phyloP scores from a whole-genome alignment of 2,329 filamentous ascomycete genomes.

The Gyromitra esculenta region DNA sequence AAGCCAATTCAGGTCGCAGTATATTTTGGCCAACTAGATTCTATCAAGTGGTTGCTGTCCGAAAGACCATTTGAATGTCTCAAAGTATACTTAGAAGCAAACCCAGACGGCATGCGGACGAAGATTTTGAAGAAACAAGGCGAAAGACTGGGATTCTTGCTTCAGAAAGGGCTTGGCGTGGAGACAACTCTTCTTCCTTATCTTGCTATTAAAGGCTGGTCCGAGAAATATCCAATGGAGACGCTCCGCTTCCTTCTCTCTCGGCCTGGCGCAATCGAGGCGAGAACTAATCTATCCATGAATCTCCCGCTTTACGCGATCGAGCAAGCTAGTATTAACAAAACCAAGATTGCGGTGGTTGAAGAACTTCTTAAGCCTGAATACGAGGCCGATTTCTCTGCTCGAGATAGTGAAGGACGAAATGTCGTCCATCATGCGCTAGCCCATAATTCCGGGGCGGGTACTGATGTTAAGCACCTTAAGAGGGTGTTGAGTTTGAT shows the following conservation, averaged over 20 bases:
- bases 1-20: constrained; percentile 70
- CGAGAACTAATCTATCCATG: constrained; percentile 67
- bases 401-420: constrained; percentile 69
- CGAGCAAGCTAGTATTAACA: constrained; percentile 62
- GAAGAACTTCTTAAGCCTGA: constrained; percentile 64
- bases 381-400: constrained; percentile 73
- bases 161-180: constrained; percentile 55
- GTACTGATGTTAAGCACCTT: constrained; percentile 58
- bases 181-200: constrained; percentile 54
- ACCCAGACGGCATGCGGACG: constrained; percentile 28
- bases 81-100: constrained; percentile 33
- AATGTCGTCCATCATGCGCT: constrained; percentile 74
- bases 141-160: constrained; percentile 38
- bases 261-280: constrained; percentile 71
- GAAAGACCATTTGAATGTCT: constrained; percentile 72
- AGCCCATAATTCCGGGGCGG: constrained; percentile 57
- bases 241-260: constrained; percentile 74
- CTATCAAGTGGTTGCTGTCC: constrained; percentile 79
- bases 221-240: constrained; percentile 62
- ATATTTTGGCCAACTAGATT: constrained; percentile 68
- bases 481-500: constrained; percentile 68
- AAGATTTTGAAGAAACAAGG: constrained; percentile 46
- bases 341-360: constrained; percentile 69
- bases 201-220: constrained; percentile 52
- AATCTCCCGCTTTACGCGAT: constrained; percentile 78